Evolutionary conservation across 768 basidiomycete genomes (phyloP), one percentile per base, ranked within the genome.

Genomic region (Rhodotorula babjevae): DNA sequence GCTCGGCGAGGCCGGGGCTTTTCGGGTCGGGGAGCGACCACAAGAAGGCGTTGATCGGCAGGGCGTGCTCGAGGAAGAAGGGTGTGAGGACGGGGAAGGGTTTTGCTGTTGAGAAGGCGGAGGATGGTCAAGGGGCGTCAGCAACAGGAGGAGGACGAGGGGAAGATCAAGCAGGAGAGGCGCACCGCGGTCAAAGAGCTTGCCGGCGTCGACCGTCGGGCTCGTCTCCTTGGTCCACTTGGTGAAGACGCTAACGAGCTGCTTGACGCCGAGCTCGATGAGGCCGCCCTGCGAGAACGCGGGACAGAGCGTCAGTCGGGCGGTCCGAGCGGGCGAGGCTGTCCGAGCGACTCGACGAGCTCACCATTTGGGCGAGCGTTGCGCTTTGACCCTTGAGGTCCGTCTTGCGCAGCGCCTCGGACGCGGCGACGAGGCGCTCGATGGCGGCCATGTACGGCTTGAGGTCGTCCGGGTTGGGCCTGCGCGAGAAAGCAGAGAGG

Each of bases 391-490:
- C 78, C 56, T 31, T 49, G 19, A 73, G 66, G 50, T 72, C 72
- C 25, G 68, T 73, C 67, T 75, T 76, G 44, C 71, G 57, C 18
- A 77, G 57, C 19, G 74, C 72, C 47, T 79, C 78, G 0, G 69
- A 65, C 11, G 78, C 76, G 9, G 69, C 62, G 49, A 73, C 69
- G 42, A 79, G 67, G 14, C 77, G 63, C 55, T 74, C 75, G 33
- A 79, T 59, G 15, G 75, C 70, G 21, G 75, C 73, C 42, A 77
- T 52, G 68, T 78, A 79, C 3, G 76, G 77, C n/a, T 67, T 65
- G 29, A 79, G 61, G 53, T 75, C 69, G 46, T 68, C 65, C 25
- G 69, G 68, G 9, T 74, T 59, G 0, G 78, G 78, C 9, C 75
- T 72, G 65, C 5, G 44, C 3, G 27, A 14, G 18, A 1, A n/a